Evolutionary conservation across 768 basidiomycete species (phyloP), one percentile per base, ranked within the genome.

Genomic region (Leucogyrophana mollusca): DNA sequence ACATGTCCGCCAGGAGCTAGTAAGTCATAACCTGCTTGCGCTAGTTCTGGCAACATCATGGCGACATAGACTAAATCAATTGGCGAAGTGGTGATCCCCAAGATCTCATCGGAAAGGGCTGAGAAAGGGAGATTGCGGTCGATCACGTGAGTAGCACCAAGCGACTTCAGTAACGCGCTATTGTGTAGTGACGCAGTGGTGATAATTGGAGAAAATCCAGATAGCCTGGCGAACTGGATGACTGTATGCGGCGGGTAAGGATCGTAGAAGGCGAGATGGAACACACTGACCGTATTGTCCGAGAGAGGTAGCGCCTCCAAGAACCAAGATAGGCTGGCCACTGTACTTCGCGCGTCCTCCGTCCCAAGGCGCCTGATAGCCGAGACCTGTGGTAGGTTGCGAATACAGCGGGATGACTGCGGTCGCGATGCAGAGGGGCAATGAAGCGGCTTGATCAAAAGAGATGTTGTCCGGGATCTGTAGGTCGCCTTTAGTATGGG

Each of bases 141-240:
- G 27, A 71, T 42, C n/a, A 72, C 56, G 46, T 65, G 58, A 1
- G 68, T 65, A 0, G 62, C 67, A 8, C 68, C 65, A 7, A 65
- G 43, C 11, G 51, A 56, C 40, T 61, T 58, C 21, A 67, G 60
- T 14, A 47, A 40, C 4, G 55, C 50, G 9, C 55, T 34, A 40
- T 70, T 58, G 18, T 64, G 58, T 6, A 59, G 39, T 9, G 68
- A 68, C 1, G 68, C 59, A 4, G 62, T 68, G 13, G 60, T 54
- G 20, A 69, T 65, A 34, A 67, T 65, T 2, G 66, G 62, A 2
- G 57, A 55, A 46, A 65, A n/a, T n/a, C n/a, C n/a, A n/a, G n/a
- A n/a, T n/a, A n/a, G n/a, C n/a, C n/a, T n/a, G n/a, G n/a, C n/a
- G n/a, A 33, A 33, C 9, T 33, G 32, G 32, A 33, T 9, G 32